phyloP scores from a whole-genome alignment of 192 early-diverging fungal species.

The Entomortierella chlamydospora region DNA sequence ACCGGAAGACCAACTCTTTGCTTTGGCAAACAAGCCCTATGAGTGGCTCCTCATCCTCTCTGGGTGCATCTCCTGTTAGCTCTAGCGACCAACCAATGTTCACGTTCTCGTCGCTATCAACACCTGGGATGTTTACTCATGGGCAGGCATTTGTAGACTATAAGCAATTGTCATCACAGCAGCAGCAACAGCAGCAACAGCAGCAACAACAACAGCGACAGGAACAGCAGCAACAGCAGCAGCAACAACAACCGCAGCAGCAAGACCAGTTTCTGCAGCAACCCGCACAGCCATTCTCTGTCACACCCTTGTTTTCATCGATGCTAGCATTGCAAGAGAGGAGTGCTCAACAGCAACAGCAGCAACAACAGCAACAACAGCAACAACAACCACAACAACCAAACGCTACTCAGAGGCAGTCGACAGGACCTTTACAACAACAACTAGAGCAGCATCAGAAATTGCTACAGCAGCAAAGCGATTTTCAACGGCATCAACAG shows the following conservation, averaged over 20 bases:
- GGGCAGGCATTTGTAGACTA: constrained; percentile 45
- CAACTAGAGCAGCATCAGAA: constrained; percentile 8
- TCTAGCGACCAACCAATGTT: constrained; percentile 1
- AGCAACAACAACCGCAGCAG: constrained; percentile 16
- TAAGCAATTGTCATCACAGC: constrained; percentile 6
- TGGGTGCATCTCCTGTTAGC: neutral
- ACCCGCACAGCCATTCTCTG: constrained; percentile 30
- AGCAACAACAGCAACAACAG: constrained; percentile 21
- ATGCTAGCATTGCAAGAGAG: constrained; percentile 29
- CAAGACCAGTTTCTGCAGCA: constrained; percentile 14
- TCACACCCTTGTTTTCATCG: constrained; percentile 46
- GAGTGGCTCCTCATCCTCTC: too few relatives aligned
- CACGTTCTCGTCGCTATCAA: constrained; percentile 44
- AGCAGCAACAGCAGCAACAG: constrained; percentile 9
- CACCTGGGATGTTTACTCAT: constrained; percentile 45
- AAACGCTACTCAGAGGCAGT: constrained; percentile 2
- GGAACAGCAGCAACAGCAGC: constrained; percentile 9
- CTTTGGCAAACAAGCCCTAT: too few relatives aligned
- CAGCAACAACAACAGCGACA: constrained; percentile 7
- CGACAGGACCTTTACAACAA: constrained; percentile 3
- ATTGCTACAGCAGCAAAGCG: constrained; percentile 21
- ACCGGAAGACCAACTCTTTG: constrained; percentile 8
- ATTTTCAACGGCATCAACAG: constrained; percentile 44
- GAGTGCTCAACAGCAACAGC: constrained; percentile 12
- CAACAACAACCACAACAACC: constrained; percentile 20